A percentile compares a stretch with the other conserved stretches of the same genome.
These are phyloP conservation scores for Henckelia pumila DNA, from an alignment of 257 asterid species.

Conservation along the genomic window DNA sequence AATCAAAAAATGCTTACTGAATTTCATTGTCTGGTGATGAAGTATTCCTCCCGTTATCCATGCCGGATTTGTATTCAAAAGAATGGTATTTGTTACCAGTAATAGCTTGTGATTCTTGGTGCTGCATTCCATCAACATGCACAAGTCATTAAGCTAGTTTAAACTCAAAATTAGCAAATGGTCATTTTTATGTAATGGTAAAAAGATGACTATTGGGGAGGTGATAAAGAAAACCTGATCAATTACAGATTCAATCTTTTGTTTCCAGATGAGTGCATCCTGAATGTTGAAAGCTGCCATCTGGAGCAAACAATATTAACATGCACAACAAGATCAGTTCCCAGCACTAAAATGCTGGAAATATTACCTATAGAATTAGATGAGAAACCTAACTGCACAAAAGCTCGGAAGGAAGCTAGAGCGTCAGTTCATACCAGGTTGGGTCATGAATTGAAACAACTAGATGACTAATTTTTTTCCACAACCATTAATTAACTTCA, in stretches of 20 bases:
- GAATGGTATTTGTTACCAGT: slow-evolving; percentile 75
- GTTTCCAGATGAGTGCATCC: slow-evolving; percentile 98
- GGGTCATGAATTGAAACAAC: background rate
- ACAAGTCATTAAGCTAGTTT: background rate
- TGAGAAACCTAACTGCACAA: slow-evolving; percentile 10
- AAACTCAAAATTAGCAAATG: slow-evolving; percentile 21
- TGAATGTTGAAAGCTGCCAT: slow-evolving; percentile 99
- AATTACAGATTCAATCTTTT: slow-evolving; percentile 82
- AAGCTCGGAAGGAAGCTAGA: slow-evolving; percentile 8
- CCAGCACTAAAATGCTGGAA: slow-evolving; percentile 20
- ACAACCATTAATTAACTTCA: slow-evolving; percentile 12
- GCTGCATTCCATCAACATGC: slow-evolving; percentile 52
- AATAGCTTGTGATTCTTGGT: slow-evolving; percentile 79
- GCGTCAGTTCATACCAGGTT: slow-evolving; percentile 4
- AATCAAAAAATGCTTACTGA: slow-evolving; percentile 67
- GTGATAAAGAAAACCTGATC: slow-evolving; percentile 10
- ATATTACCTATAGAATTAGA: background rate
- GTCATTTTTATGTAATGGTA: slow-evolving; percentile 17
- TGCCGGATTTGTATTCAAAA: slow-evolving; percentile 49
- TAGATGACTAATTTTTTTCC: slow-evolving; percentile 4
- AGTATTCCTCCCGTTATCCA: slow-evolving; percentile 54
- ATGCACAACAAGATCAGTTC: slow-evolving; percentile 22
- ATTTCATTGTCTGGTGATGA: slow-evolving; percentile 93
- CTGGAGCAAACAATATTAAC: slow-evolving; percentile 47
- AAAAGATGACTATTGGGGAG: background rate